Base-by-base conservation (phyloP, 805 yeast genomes). In the Wickerhamomyces bisporus region DNA sequence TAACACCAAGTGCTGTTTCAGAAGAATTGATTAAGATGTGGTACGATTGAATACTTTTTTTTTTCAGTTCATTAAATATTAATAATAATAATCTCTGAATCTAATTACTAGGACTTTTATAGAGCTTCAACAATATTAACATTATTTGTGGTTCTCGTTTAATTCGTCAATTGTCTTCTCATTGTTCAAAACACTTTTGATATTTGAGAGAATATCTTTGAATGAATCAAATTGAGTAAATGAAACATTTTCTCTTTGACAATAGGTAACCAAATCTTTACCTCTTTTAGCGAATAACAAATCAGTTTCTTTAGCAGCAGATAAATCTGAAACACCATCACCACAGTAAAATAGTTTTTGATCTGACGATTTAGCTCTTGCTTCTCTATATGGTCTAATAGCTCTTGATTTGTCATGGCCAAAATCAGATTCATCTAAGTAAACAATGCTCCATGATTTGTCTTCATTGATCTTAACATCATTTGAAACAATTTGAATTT, bases 1-100 rank as follows among this genome's bases (percentile, higher is more conserved):
- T 93, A 49, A 93, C 99, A 6, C 96, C 98, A 11, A 83, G 95
- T 43, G 98, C 98, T 0, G 98, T 93, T 16, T 83, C 95, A n/a
- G 98, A 93, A 60, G 99, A 93, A 64, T 73, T 93, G 61, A 93
- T 93, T 59, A 93, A 93, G 64, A 87, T 93, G 79, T 93, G 97
- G 97, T 89, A 88, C 55, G 97, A 89, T 61, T 89, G 60, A 60
- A 16, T 27, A 8, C 12, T 26, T 26, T 8, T 12, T 26, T 6
- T 24, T 26, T n/a, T n/a, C n/a, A n/a, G n/a, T n/a, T n/a, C n/a
- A n/a, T n/a, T n/a, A n/a, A n/a, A n/a, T n/a, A n/a, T n/a, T n/a
- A n/a, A n/a, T n/a, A n/a, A n/a, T n/a, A n/a, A n/a, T n/a, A n/a
- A n/a, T n/a, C 16, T 21, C 12, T 30, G 15, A 7, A 11, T 34